These are phyloP conservation scores for Penicillium soppii DNA, from an alignment of 495 filamentous ascomycete species.

Conservation along the genomic window DNA sequence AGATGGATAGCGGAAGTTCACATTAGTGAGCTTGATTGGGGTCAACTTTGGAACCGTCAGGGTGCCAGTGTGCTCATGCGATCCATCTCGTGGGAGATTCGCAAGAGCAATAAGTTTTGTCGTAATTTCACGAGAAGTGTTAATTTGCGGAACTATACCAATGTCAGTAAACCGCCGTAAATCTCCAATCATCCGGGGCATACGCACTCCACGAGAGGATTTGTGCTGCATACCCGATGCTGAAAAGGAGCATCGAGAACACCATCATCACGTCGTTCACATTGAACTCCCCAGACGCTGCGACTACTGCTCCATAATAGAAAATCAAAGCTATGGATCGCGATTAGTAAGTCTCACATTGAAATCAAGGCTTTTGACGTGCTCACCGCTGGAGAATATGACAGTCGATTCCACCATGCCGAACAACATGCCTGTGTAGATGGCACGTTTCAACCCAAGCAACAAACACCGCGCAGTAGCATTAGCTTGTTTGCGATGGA, in stretches of 20 bases:
- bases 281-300: conserved; percentile 40
- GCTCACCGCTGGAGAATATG: conserved; percentile 64
- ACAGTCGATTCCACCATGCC: conserved; percentile 71
- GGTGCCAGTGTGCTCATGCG: conserved; percentile 59
- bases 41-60: conserved; percentile 48
- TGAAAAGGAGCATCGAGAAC: conserved; percentile 81
- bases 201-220: conserved; percentile 62
- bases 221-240: conserved; percentile 66
- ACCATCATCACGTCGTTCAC: conserved; percentile 66
- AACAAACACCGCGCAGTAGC: conserved; percentile 38
- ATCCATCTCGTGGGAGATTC: conserved; percentile 46
- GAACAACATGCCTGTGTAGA: conserved; percentile 69
- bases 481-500: conserved; percentile 61
- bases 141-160: conserved; percentile 70
- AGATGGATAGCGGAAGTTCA: conserved; percentile 70
- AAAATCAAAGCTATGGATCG: conserved; percentile 66
- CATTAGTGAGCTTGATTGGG: conserved; percentile 58
- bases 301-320: conserved; percentile 73
- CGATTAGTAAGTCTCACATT: conserved; percentile 3
- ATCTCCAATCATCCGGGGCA: neutral
- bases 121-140: conserved; percentile 68
- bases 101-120: conserved; percentile 72
- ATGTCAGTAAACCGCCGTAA: conserved; percentile 5
- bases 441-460: conserved; percentile 38
- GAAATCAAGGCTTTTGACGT: neutral